A percentile compares a stretch with the other conserved stretches of the same genome.
phyloP scores from a whole-genome alignment of 371 early-diverging fungal genomes.

The Gilbertella persicaria region DNA sequence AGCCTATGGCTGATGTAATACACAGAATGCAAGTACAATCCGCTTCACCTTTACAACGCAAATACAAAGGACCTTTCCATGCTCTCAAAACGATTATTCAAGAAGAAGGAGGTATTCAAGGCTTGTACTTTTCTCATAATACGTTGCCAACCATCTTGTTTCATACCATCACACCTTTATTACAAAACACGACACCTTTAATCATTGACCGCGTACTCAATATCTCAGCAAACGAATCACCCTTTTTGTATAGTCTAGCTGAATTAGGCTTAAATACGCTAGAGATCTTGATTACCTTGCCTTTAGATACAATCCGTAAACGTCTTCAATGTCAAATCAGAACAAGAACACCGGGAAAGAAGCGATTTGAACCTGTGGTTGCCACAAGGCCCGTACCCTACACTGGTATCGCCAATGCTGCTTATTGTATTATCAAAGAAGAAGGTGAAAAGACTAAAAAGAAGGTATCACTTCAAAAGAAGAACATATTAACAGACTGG shows the following conservation, averaged over 20 bases:
- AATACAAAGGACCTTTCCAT: constrained; percentile 80
- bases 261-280: constrained; percentile 72
- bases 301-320: constrained; percentile 87
- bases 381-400: constrained; percentile 81
- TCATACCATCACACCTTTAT: constrained; percentile 73
- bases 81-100: constrained; percentile 70
- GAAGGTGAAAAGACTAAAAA: constrained; percentile 66
- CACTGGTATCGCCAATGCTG: constrained; percentile 80
- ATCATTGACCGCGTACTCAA: constrained; percentile 73
- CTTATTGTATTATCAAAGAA: constrained; percentile 78
- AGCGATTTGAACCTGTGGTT: constrained; percentile 76
- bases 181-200: constrained; percentile 69
- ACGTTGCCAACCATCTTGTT: constrained; percentile 76
- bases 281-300: constrained; percentile 77
- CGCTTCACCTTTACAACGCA: constrained; percentile 66
- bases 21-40: constrained; percentile 71
- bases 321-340: constrained; percentile 83
- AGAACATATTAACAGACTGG: constrained; percentile 49
- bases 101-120: constrained; percentile 81
- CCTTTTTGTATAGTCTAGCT: constrained; percentile 65
- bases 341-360: constrained; percentile 50
- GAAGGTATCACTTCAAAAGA: constrained; percentile 11
- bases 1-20: neutral
- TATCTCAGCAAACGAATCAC: constrained; percentile 65
- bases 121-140: constrained; percentile 71